Evolutionary conservation across 2,329 filamentous ascomycete genomes (phyloP).

Genomic region (Stromatinia cepivora): DNA sequence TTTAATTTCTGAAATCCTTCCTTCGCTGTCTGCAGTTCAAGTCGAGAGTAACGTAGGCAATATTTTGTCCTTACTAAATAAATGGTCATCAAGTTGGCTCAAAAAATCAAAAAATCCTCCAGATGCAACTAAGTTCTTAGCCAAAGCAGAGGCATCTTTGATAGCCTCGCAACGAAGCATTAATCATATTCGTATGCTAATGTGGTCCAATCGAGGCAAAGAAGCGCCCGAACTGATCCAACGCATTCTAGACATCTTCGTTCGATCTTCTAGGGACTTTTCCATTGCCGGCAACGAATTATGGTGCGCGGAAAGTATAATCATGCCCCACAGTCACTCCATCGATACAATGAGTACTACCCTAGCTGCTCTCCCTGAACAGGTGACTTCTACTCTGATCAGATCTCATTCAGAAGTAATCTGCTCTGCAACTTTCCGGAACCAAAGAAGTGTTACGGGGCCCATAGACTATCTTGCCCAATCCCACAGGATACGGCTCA

Average conservation of each 20-base stretch:
- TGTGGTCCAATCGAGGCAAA: constrained; percentile 6
- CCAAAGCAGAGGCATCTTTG: constrained; percentile 10
- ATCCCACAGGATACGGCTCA: constrained; percentile 11
- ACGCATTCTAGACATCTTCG: background rate
- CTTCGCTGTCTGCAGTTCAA: constrained; percentile 30
- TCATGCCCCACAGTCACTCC: constrained; percentile 17
- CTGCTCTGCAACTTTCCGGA: background rate
- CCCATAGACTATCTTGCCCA: constrained; percentile 5
- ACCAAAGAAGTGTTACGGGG: background rate
- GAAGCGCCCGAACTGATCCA: background rate
- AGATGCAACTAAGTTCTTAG: background rate
- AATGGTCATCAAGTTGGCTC: constrained; percentile 29
- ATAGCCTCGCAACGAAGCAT: background rate
- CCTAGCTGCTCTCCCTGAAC: constrained; percentile 25
- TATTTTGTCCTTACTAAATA: constrained; percentile 26
- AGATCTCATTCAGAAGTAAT: constrained; percentile 11
- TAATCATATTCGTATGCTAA: background rate
- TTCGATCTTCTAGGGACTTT: background rate
- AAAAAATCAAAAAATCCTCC: background rate
- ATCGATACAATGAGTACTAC: constrained; percentile 27
- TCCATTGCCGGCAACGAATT: constrained; percentile 13
- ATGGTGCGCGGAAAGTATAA: constrained; percentile 12
- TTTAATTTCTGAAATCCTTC: constrained; percentile 30
- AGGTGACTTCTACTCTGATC: constrained; percentile 18
- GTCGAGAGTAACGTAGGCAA: constrained; percentile 23